These are phyloP conservation scores for Scheffersomyces cryptocercus DNA, from an alignment of 1,139 yeast species.

Conservation along the genomic window DNA sequence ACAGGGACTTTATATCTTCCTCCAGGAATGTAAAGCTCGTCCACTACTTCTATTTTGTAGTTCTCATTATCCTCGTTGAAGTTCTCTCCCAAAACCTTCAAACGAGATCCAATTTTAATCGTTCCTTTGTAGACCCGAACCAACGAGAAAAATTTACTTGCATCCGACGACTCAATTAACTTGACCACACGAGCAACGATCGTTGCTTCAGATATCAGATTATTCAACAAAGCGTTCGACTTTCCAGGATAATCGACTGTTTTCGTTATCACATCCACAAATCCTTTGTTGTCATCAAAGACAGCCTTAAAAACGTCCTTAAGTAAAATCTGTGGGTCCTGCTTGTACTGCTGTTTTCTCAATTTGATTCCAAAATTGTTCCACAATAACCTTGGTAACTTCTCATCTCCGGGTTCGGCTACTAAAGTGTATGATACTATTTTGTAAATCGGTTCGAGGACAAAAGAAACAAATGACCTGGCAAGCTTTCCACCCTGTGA, in stretches of 20 bases:
- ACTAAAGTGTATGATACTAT: constrained; percentile 64
- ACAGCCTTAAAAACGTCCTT: constrained; percentile 54
- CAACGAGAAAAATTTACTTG: constrained; percentile 49
- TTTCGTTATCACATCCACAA: constrained; percentile 51
- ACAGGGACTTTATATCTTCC: constrained; percentile 70
- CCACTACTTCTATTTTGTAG: constrained; percentile 44
- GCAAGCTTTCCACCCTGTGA: constrained; percentile 28
- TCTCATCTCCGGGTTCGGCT: constrained; percentile 45
- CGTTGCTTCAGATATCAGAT: background rate
- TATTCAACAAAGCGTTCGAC: constrained; percentile 17
- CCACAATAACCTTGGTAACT: constrained; percentile 40
- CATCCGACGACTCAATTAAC: constrained; percentile 54
- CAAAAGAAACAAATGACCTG: constrained; percentile 66
- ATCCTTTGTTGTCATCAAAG: constrained; percentile 53
- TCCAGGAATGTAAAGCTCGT: constrained; percentile 60
- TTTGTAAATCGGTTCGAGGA: constrained; percentile 82
- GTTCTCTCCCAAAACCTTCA: constrained; percentile 61
- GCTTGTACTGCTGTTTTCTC: constrained; percentile 35
- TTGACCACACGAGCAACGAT: constrained; percentile 61
- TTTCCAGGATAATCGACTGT: constrained; percentile 44
- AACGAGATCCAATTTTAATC: constrained; percentile 44
- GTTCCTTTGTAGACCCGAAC: constrained; percentile 67
- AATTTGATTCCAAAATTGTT: constrained; percentile 47
- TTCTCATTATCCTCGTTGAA: constrained; percentile 56
- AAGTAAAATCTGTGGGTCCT: constrained; percentile 62